Conservation (phyloP, 441 rosid species). For the Gossypium lobatum region DNA sequence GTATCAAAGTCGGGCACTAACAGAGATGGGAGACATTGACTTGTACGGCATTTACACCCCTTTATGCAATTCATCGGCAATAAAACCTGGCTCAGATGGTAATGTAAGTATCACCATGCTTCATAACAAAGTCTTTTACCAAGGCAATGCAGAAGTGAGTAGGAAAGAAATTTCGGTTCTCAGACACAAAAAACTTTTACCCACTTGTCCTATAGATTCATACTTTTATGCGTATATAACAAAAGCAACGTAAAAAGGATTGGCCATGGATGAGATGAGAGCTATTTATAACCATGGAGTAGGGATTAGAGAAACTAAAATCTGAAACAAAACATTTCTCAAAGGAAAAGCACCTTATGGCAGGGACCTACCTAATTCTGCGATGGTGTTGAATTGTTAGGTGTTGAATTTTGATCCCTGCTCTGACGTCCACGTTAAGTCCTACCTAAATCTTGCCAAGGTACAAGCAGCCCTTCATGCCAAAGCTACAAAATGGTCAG, state of each 20-base stretch:
- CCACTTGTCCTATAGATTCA: not conserved
- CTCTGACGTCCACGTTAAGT: not conserved
- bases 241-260: not conserved
- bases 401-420: conserved; percentile 16
- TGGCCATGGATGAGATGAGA: not conserved
- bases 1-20: not conserved
- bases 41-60: conserved; percentile 27
- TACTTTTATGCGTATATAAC: not conserved
- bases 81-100: not conserved
- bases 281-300: not conserved
- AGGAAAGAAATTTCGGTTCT: not conserved
- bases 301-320: not conserved
- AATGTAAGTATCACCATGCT: not conserved
- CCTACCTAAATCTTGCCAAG: conserved; percentile 20
- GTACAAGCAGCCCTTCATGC: conserved; percentile 26
- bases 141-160: not conserved
- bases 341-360: not conserved
- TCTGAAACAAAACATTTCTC: not conserved
- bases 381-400: not conserved
- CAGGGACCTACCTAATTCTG: not conserved
- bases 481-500: conserved; percentile 16
- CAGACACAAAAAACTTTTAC: no score
- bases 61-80: conserved; percentile 13
- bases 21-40: conserved; percentile 10
- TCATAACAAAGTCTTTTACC: not conserved